These are phyloP conservation scores for Umbelopsis ramanniana DNA, from an alignment of 192 early-diverging fungal species.

Conservation along the genomic window DNA sequence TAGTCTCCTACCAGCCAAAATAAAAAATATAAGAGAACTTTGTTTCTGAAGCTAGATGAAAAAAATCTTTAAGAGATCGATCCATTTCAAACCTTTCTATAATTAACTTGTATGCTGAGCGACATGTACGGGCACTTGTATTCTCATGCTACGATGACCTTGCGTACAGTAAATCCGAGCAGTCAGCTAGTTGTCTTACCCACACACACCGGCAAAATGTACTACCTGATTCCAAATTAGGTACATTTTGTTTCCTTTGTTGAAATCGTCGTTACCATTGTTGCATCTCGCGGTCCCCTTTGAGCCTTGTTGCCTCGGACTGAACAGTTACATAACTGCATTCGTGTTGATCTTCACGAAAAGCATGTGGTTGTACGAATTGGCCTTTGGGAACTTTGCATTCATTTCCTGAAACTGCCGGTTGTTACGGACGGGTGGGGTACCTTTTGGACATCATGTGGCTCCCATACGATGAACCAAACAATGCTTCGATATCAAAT, in stretches of 20 bases:
- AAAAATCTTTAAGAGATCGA: no score
- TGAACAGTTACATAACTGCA: no score
- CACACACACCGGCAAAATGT: background rate
- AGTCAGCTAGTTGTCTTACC: background rate
- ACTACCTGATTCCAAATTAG: background rate
- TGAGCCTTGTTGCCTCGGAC: background rate
- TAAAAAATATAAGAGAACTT: no score
- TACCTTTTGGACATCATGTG: background rate
- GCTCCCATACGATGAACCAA: background rate
- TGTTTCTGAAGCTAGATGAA: no score
- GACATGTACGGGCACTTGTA: no score
- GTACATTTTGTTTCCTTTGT: background rate
- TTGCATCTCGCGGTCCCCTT: background rate
- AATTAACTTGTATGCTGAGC: no score
- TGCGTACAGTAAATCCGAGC: no score
- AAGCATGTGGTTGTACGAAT: conserved; percentile 4
- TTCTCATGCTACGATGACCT: no score
- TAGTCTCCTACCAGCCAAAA: no score
- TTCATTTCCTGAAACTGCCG: background rate
- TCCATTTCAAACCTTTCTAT: no score
- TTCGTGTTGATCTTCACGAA: background rate
- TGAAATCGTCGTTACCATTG: background rate
- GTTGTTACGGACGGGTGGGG: no score
- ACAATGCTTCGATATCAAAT: background rate
- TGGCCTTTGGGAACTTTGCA: background rate